Percentiles rank a stretch among this genome's conserved stretches.
Evolutionary conservation across 352 stramenopile species (phyloP).

Genomic region (Phytophthora vignae): DNA sequence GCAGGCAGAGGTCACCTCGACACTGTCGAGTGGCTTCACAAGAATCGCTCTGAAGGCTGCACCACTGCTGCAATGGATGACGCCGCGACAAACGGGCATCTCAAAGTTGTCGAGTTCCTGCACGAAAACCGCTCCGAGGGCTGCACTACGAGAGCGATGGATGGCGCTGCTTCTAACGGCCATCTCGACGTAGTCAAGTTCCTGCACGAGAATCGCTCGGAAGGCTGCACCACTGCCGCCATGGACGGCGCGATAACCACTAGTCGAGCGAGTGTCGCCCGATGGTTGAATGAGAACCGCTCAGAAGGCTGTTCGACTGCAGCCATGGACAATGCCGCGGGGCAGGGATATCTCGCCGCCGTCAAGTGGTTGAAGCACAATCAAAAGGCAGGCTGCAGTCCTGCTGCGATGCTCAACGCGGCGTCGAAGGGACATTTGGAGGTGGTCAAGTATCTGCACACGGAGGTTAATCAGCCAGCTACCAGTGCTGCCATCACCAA

Average conservation of each 20-base stretch:
- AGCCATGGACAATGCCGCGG: slow-evolving; percentile 30
- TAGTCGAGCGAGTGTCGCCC: slow-evolving; percentile 5
- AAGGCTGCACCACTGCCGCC: slow-evolving; percentile 23
- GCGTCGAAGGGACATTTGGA: slow-evolving; percentile 28
- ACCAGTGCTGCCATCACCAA: slow-evolving; percentile 18
- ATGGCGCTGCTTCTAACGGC: slow-evolving; percentile 18
- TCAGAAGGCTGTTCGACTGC: slow-evolving; percentile 25
- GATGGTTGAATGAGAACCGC: slow-evolving; percentile 21
- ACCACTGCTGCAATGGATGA: slow-evolving; percentile 25
- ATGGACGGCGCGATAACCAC: slow-evolving; percentile 25
- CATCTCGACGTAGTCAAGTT: slow-evolving; percentile 13
- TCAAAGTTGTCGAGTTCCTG: slow-evolving; percentile 10
- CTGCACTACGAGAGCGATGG: slow-evolving; percentile 25
- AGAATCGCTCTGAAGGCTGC: slow-evolving; percentile 15
- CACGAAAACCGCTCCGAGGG: slow-evolving; percentile 23
- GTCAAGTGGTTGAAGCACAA: slow-evolving; percentile 29
- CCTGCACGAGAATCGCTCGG: slow-evolving; percentile 22
- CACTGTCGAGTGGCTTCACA: slow-evolving; percentile 7
- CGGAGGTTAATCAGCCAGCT: slow-evolving; percentile 7
- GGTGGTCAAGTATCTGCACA: slow-evolving; percentile 33
- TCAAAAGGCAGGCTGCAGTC: slow-evolving; percentile 22
- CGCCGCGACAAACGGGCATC: slow-evolving; percentile 11
- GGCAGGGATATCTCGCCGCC: slow-evolving; percentile 4
- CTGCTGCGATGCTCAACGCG: slow-evolving; percentile 22
- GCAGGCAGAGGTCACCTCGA: neutral